A percentile compares a stretch with the other conserved stretches of the same genome.
phyloP scores from a whole-genome alignment of 108 stramenopile genomes.

The Cyclostephanos invisitatus region DNA sequence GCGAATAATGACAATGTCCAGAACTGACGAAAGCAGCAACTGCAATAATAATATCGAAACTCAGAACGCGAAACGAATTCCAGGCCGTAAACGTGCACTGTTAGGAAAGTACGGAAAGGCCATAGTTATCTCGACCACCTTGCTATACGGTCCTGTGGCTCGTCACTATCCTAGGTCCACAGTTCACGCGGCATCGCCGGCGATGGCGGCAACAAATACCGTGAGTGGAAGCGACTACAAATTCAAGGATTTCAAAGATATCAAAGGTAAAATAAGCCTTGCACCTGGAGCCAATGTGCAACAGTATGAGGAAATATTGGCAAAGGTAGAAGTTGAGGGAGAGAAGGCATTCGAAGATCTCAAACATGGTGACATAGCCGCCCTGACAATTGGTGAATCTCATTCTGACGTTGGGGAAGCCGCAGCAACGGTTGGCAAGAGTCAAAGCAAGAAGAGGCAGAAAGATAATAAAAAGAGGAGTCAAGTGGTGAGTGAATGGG shows the following conservation, averaged over 20 bases:
- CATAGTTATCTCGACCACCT: slow-evolving; percentile 42
- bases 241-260: slow-evolving; percentile 50
- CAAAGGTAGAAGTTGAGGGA: slow-evolving; percentile 45
- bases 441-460: not conserved
- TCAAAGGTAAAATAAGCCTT: slow-evolving; percentile 45
- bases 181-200: slow-evolving; percentile 36
- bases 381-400: slow-evolving; percentile 33
- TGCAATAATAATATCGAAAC: not conserved
- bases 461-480: slow-evolving; percentile 29
- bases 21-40: not conserved
- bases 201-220: slow-evolving; percentile 1
- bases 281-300: slow-evolving; percentile 45
- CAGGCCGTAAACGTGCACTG: slow-evolving; percentile 33
- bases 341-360: slow-evolving; percentile 35
- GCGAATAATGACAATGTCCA: not conserved
- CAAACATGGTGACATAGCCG: slow-evolving; percentile 26
- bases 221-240: slow-evolving; percentile 31
- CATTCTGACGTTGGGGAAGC: slow-evolving; percentile 5
- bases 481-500: slow-evolving; percentile 46
- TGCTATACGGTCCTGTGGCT: slow-evolving; percentile 44
- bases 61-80: not conserved
- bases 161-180: slow-evolving; percentile 25
- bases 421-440: not conserved
- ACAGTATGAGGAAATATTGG: slow-evolving; percentile 39
- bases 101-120: slow-evolving; percentile 44